A percentile compares a stretch with the other conserved stretches of the same genome.
Conservation (phyloP, 1,139 yeast genomes). For the Arxiozyma telluris region DNA sequence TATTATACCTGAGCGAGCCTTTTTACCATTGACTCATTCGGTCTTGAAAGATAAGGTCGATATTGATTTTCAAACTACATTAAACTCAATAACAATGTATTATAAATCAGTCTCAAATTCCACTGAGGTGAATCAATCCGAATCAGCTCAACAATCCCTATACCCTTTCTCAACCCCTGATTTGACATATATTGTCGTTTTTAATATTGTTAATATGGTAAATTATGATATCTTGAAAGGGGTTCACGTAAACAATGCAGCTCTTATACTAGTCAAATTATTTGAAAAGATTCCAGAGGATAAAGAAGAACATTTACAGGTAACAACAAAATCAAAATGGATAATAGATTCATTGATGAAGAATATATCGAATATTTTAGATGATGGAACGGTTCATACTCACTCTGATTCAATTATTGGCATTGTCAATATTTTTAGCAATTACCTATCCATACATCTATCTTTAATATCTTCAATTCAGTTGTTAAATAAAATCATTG, state of each 20-base stretch:
- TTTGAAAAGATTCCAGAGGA: constrained; percentile 42
- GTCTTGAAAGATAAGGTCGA: constrained; percentile 19
- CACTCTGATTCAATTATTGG: constrained; percentile 37
- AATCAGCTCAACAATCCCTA: constrained; percentile 13
- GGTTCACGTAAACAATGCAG: constrained; percentile 26
- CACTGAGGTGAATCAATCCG: constrained; percentile 7
- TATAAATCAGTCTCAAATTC: constrained; percentile 27
- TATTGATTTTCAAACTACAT: constrained; percentile 17
- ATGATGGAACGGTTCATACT: constrained; percentile 31
- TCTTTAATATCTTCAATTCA: constrained; percentile 19
- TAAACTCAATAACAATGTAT: constrained; percentile 28
- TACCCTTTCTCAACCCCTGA: constrained; percentile 41
- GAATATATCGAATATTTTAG: constrained; percentile 27
- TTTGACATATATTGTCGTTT: constrained; percentile 37
- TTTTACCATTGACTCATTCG: constrained; percentile 39
- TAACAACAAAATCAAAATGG: constrained; percentile 17
- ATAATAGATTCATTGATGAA: constrained; percentile 31
- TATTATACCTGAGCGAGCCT: constrained; percentile 53
- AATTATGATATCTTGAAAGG: constrained; percentile 23
- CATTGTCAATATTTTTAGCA: constrained; percentile 38
- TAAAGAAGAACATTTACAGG: constrained; percentile 9
- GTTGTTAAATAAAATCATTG: constrained; percentile 22
- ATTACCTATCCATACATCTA: constrained; percentile 17
- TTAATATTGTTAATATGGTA: constrained; percentile 33
- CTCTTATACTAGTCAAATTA: constrained; percentile 37